Base-by-base conservation (phyloP, 805 yeast genomes). In the Hanseniaspora thailandica region DNA sequence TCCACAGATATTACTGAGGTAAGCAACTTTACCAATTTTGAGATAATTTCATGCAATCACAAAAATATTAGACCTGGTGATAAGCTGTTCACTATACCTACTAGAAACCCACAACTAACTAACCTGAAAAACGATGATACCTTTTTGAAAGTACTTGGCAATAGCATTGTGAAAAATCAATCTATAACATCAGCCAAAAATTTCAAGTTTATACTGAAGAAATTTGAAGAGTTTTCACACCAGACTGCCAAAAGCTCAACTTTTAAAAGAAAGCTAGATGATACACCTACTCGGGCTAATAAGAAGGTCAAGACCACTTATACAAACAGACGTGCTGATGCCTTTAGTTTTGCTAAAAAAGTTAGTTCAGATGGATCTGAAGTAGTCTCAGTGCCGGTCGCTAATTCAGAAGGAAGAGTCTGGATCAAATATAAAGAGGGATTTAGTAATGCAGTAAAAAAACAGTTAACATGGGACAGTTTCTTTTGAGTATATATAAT, bases 351-450 rank as follows among this genome's bases (percentile, higher is more conserved):
- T 34, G 30, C 17, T 13, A 47, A 13, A 10, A 47, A 23, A 17
- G 28, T 31, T 4, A 34, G 50, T 13, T 3, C 43, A 22, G 22
- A 41, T 30, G 19, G 13, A 31, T 19, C 19, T 25, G 33, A 30
- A n/a, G 63, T 33, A 59, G 20, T 5, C n/a, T 28, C 12, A 3
- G 2, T 10, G 8, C 3, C 23, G 3, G 3, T 10, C 2, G 23
- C n/a, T 52, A 56, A 52, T 47, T 66, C 59, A 49, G 69, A 57
- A 40, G 62, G 66, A 30, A 69, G 78, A 60, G 73, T 80, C 45
- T 88, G 96, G 96, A 85, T 88, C n/a, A 86, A 84, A 62, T 87
- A 82, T 63, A 84, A 84, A 57, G 96, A 88, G 67, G 97, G 97
- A 0, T 88, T 83, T 62, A 84, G 95, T 5, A 84, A 86, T 65